phyloP scores from a whole-genome alignment of 371 early-diverging fungal species.

The Rhizopus arrhizus region DNA sequence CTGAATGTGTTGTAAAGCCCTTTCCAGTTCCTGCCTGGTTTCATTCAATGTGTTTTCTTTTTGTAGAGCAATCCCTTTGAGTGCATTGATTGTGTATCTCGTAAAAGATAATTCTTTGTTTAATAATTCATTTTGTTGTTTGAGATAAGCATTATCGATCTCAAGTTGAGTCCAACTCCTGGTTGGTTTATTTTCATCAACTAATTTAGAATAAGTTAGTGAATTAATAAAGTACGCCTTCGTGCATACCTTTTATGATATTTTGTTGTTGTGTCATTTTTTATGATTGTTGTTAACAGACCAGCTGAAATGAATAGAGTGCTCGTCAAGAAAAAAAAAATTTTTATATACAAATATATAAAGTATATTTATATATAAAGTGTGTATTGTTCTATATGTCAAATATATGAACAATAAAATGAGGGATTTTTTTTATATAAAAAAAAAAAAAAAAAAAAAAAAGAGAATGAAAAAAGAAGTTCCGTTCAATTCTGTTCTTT shows the following conservation, averaged over 20 bases:
- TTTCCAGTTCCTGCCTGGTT: constrained; percentile 57
- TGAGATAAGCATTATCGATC: constrained; percentile 44
- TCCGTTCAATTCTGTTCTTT: not conserved
- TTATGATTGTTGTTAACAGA: not conserved
- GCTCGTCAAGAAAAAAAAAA: not conserved
- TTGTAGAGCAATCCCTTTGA: constrained; percentile 44
- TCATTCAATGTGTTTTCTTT: constrained; percentile 39
- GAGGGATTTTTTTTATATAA: not conserved
- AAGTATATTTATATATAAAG: not conserved
- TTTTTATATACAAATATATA: no score
- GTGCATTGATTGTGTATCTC: constrained; percentile 48
- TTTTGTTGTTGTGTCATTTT: not conserved
- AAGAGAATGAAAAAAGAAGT: not conserved
- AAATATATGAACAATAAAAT: not conserved
- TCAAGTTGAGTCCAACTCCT: constrained; percentile 34
- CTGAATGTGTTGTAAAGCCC: constrained; percentile 43
- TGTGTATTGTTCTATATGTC: not conserved
- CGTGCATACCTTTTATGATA: not conserved
- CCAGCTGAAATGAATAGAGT: not conserved
- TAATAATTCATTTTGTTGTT: constrained; percentile 47
- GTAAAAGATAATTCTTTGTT: constrained; percentile 44
- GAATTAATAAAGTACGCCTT: no score
- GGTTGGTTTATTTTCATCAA: constrained; percentile 5
- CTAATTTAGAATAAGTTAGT: not conserved
- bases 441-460: no score